A percentile compares a stretch with the other conserved stretches of the same genome.
These are phyloP conservation scores for Aspergillus vadensis DNA, from an alignment of 2,329 filamentous ascomycete species.

Conservation along the genomic window DNA sequence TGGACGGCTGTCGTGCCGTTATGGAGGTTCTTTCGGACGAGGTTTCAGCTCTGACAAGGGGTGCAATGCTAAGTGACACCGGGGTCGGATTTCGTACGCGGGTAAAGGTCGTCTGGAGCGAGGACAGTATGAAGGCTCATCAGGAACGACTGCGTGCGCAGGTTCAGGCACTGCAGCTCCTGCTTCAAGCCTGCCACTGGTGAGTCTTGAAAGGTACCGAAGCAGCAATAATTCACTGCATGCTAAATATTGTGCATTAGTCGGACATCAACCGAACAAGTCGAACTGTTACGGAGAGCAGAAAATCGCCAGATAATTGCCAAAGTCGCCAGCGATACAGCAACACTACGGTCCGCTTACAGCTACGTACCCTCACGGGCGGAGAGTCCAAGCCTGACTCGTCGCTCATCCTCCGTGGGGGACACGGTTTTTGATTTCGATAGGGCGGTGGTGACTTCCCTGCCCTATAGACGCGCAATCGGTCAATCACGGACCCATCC, in stretches of 20 bases:
- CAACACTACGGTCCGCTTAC: slow-evolving; percentile 34
- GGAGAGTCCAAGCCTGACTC: slow-evolving; percentile 28
- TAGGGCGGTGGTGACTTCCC: slow-evolving; percentile 27
- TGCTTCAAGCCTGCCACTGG: slow-evolving; percentile 45
- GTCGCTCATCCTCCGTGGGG: slow-evolving; percentile 29
- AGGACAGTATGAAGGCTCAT: slow-evolving; percentile 39
- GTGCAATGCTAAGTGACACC: slow-evolving; percentile 20
- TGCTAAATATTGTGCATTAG: slow-evolving; percentile 20
- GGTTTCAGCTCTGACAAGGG: slow-evolving; percentile 33
- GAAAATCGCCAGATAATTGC: slow-evolving; percentile 39
- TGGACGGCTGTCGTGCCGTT: slow-evolving; percentile 39
- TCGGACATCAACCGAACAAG: slow-evolving; percentile 38
- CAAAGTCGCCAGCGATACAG: slow-evolving; percentile 41
- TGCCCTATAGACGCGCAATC: slow-evolving; percentile 28
- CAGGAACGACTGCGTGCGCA: slow-evolving; percentile 40
- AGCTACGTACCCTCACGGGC: slow-evolving; percentile 30
- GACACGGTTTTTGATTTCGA: slow-evolving; percentile 39
- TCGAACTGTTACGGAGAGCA: slow-evolving; percentile 35
- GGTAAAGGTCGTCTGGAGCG: slow-evolving; percentile 40
- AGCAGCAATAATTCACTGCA: not conserved
- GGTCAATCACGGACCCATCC: slow-evolving; percentile 14
- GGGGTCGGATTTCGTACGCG: slow-evolving; percentile 29
- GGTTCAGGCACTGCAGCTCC: slow-evolving; percentile 40
- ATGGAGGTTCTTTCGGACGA: slow-evolving; percentile 42
- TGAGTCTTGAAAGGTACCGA: slow-evolving; percentile 21